Percentiles rank a stretch among this genome's conserved stretches.
Conservation (phyloP, 2,329 filamentous ascomycete species). For the Penicillium sp. region DNA sequence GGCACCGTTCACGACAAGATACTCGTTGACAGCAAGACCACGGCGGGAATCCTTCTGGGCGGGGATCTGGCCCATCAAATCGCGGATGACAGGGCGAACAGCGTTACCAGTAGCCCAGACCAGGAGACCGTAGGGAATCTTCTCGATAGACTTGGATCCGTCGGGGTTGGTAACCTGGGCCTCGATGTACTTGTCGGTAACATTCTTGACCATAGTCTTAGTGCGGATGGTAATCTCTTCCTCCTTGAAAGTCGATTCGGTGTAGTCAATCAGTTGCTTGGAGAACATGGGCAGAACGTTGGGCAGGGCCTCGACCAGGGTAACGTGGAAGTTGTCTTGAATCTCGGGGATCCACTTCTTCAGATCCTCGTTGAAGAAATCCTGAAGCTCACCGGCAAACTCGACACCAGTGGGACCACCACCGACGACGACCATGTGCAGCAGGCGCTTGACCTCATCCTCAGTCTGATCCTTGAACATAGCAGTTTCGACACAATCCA, state of each 20-base stretch:
- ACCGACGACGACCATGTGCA: slow-evolving; percentile 97
- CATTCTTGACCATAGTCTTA: slow-evolving; percentile 98
- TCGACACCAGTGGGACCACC: slow-evolving; percentile 97
- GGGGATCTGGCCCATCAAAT: slow-evolving; percentile 89
- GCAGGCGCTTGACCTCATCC: slow-evolving; percentile 87
- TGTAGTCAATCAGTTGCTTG: slow-evolving; percentile 99
- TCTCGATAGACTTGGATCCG: slow-evolving; percentile 78
- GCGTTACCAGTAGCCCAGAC: slow-evolving; percentile 99
- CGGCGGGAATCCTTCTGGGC: slow-evolving; percentile 94
- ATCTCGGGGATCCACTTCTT: slow-evolving; percentile 98
- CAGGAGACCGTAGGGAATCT: slow-evolving; percentile 90
- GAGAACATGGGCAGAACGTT: slow-evolving; percentile 96
- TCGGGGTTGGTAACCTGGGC: slow-evolving; percentile 81
- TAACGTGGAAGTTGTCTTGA: slow-evolving; percentile 92
- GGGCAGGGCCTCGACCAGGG: slow-evolving; percentile 93
- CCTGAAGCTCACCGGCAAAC: slow-evolving; percentile 96
- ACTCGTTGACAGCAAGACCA: slow-evolving; percentile 96
- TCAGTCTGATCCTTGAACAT: slow-evolving; percentile 94
- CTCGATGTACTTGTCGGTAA: slow-evolving; percentile 90
- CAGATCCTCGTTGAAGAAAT: slow-evolving; percentile 98
- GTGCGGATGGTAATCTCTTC: slow-evolving; percentile 97
- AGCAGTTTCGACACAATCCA: slow-evolving; percentile 99
- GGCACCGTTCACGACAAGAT: slow-evolving; percentile 94
- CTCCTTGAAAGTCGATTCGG: slow-evolving; percentile 98
- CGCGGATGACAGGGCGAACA: slow-evolving; percentile 82